Conservation (phyloP, 805 yeast species). For the Metschnikowia lochheadii region DNA sequence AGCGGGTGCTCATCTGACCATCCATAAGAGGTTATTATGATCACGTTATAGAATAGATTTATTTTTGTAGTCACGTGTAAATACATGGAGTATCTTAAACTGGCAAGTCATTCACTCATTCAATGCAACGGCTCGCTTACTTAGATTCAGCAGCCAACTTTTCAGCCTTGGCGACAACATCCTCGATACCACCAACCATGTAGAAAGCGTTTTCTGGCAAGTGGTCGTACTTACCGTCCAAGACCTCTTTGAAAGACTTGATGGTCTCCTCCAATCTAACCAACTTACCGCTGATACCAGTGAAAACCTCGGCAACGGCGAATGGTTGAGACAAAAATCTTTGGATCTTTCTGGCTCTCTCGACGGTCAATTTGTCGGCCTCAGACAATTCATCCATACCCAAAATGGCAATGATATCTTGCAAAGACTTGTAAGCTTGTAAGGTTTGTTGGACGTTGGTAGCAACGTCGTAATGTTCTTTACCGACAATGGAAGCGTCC, state of each 20-base stretch:
- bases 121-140: conserved; percentile 35
- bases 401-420: conserved; percentile 99
- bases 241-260: conserved; percentile 91
- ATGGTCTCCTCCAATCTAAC: conserved; percentile 96
- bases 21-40: too few relatives aligned
- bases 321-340: conserved; percentile 99
- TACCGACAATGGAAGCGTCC: conserved; percentile 96
- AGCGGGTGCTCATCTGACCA: conserved; percentile 25
- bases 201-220: conserved; percentile 99
- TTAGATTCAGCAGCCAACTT: conserved; percentile 93
- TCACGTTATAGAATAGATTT: conserved; percentile 15
- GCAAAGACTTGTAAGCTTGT: conserved; percentile 99
- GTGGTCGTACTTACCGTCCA: conserved; percentile 97
- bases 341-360: conserved; percentile 99
- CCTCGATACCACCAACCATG: conserved; percentile 99
- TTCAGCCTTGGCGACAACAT: conserved; percentile 97
- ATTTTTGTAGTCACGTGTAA: conserved; percentile 17
- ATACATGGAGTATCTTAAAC: conserved; percentile 17
- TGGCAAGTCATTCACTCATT: conserved; percentile 21
- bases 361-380: conserved; percentile 97
- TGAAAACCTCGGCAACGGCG: conserved; percentile 99
- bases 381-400: conserved; percentile 99
- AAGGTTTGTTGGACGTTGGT: conserved; percentile 94
- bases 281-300: conserved; percentile 98
- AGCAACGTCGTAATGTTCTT: conserved; percentile 97